Conservation (phyloP, 805 yeast genomes). For the Lipomyces lipofer region DNA sequence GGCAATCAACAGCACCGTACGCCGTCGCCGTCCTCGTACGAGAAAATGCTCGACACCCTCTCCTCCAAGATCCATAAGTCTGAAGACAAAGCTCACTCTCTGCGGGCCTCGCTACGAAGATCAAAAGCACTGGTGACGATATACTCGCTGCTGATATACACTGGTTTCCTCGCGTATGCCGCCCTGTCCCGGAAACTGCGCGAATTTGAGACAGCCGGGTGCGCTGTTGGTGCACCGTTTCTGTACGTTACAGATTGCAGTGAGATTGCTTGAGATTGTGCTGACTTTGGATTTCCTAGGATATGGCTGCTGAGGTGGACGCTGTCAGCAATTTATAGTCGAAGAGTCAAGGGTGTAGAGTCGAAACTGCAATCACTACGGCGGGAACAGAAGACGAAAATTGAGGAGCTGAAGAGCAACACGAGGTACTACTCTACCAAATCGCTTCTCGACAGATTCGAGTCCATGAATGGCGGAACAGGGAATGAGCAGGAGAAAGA, state of each 20-base stretch:
- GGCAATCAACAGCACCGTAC: constrained; percentile 6
- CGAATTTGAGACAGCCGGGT: constrained; percentile 9
- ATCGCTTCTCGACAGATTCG: constrained; percentile 69
- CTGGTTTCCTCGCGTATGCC: constrained; percentile 31
- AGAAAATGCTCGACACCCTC: constrained; percentile 39
- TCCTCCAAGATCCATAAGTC: constrained; percentile 36
- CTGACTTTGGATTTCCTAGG: constrained; percentile 3
- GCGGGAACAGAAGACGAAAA: constrained; percentile 52
- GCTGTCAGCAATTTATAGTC: constrained; percentile 21
- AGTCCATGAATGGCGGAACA: constrained; percentile 51
- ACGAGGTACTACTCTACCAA: constrained; percentile 77
- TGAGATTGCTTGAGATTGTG: neutral
- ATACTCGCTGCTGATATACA: constrained; percentile 37
- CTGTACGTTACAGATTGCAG: constrained; percentile 23
- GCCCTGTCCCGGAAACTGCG: constrained; percentile 20
- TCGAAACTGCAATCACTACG: constrained; percentile 41
- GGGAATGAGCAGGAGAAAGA: constrained; percentile 34
- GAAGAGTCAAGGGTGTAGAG: constrained; percentile 34
- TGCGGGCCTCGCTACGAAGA: constrained; percentile 33
- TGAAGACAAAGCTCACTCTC: constrained; percentile 22
- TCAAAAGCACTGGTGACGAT: constrained; percentile 37
- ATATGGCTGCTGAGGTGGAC: constrained; percentile 14
- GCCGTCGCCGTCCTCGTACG: constrained; percentile 36
- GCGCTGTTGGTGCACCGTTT: constrained; percentile 29
- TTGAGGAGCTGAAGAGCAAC: constrained; percentile 66